Evolutionary conservation across 2,329 filamentous ascomycete species (phyloP), one percentile per base, ranked within the genome.

Genomic region (Teratosphaeria viscida): DNA sequence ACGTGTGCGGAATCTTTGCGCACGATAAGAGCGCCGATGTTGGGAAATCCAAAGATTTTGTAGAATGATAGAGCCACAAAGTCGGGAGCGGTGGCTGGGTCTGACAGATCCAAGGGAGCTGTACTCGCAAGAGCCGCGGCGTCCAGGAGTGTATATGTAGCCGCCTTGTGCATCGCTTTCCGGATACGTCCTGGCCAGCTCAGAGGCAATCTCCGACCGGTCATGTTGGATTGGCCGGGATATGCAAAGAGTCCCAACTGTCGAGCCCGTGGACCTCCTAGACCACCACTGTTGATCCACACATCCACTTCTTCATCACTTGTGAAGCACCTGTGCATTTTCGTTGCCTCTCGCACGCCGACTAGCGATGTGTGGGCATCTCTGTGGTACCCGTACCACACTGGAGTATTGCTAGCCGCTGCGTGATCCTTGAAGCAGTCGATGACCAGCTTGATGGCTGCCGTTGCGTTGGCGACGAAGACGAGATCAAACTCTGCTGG

Each of bases 31-130:
- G 80, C 83, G 4, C 84, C 84, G 12, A 86, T 75, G 65, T 86
- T 82, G 1, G n/a, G 84, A 59, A 84, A 86, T 0, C 84, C 84
- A 64, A 87, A 87, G 64, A 86, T 84, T 70, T 87, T 87, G 72
- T 86, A 86, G 60, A 86, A 79, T 11, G 81, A 84, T 16, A 86
- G 71, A 54, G 80, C 81, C 6, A 80, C 79, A 63, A 86, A 86
- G 68, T 87, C 84, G 0, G 84, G 84, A 1, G 82, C 80, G 7
- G 70, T 72, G 7, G 76, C 74, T 2, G 75, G 69, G 57, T 85
- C 76, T 34, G 74, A 76, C 52, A 88, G 79, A 58, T 81, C 76
- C 56, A 88, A 74, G 7, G 79, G 79, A 52, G 76, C 79, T 3
- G 85, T 87, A 67, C 84, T 84, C n/a, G 83, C 82, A 39, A 85